phyloP scores from a whole-genome alignment of 345 rosid genomes.

The Psidium friedrichsthalianum region DNA sequence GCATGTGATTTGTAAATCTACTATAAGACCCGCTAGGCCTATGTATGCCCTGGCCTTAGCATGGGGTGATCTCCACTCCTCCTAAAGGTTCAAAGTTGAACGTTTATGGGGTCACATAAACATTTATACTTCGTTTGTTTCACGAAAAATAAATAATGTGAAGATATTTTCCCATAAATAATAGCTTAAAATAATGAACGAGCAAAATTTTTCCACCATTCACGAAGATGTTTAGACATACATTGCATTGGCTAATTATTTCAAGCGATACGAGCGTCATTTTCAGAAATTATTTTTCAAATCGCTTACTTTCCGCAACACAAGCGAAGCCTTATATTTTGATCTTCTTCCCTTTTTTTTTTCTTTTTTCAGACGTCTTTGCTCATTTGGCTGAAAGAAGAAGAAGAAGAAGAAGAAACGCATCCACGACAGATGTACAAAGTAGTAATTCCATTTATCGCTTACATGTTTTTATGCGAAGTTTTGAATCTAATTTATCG shows the following conservation, averaged over 20 bases:
- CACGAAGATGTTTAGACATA: not conserved
- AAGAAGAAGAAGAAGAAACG: no score
- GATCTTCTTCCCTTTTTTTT: not conserved
- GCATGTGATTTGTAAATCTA: no score
- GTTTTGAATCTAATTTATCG: not conserved
- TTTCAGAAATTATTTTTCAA: not conserved
- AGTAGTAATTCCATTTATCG: not conserved
- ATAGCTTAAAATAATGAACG: not conserved
- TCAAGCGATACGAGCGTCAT: fast-evolving
- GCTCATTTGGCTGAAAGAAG: not conserved
- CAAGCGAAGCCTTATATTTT: not conserved
- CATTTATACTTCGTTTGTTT: not conserved
- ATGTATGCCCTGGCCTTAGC: no score
- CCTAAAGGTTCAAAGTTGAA: not conserved
- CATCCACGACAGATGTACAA: not conserved
- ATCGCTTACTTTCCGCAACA: fast-evolving
- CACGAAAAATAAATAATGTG: not conserved
- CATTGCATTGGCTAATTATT: not conserved
- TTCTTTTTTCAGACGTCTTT: not conserved
- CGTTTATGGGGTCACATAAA: fast-evolving
- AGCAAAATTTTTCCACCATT: not conserved
- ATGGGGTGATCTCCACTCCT: no score
- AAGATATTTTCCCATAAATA: not conserved
- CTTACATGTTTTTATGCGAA: not conserved
- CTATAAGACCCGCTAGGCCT: no score